Percentiles rank a stretch among this genome's conserved stretches.
These are phyloP conservation scores for Phylloporus sp. DNA, from an alignment of 768 basidiomycete species.

Conservation along the genomic window DNA sequence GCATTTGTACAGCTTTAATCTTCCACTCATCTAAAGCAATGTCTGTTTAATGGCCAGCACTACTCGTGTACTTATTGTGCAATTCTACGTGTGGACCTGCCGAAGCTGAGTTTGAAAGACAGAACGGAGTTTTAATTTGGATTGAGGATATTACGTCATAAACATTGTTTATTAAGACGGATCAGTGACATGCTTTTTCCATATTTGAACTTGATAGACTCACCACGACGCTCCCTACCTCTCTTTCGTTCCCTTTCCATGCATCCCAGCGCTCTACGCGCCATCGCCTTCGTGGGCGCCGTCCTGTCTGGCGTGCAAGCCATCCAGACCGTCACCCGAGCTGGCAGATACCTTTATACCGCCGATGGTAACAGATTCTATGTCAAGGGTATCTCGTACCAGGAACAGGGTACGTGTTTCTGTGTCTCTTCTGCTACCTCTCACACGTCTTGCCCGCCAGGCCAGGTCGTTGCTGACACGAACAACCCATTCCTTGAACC, in stretches of 20 bases:
- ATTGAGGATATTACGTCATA: neutral
- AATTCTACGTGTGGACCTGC: conserved; percentile 28
- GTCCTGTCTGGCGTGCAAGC: conserved; percentile 56
- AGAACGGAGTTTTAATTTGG: neutral
- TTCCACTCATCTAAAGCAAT: conserved; percentile 39
- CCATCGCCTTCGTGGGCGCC: conserved; percentile 37
- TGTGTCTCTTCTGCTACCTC: neutral
- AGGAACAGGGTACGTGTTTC: conserved; percentile 60
- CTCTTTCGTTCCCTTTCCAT: conserved; percentile 19
- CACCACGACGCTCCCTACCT: conserved; percentile 4
- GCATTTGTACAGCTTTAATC: conserved; percentile 41
- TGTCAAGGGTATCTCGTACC: conserved; percentile 86
- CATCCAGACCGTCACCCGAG: conserved; percentile 62
- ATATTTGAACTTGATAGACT: neutral
- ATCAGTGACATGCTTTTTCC: neutral
- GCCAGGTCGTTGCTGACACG: conserved; percentile 36
- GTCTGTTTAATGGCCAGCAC: conserved; percentile 41
- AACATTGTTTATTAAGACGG: neutral
- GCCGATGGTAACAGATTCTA: conserved; percentile 75
- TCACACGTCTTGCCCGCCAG: conserved; percentile 20
- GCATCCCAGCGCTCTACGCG: conserved; percentile 21
- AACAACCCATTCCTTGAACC: conserved; percentile 70
- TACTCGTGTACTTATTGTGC: conserved; percentile 40
- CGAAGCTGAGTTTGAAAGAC: neutral
- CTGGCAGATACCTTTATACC: conserved; percentile 79